Evolutionary conservation across 768 basidiomycete species (phyloP).

Genomic region (Sporobolomyces phaffii): DNA sequence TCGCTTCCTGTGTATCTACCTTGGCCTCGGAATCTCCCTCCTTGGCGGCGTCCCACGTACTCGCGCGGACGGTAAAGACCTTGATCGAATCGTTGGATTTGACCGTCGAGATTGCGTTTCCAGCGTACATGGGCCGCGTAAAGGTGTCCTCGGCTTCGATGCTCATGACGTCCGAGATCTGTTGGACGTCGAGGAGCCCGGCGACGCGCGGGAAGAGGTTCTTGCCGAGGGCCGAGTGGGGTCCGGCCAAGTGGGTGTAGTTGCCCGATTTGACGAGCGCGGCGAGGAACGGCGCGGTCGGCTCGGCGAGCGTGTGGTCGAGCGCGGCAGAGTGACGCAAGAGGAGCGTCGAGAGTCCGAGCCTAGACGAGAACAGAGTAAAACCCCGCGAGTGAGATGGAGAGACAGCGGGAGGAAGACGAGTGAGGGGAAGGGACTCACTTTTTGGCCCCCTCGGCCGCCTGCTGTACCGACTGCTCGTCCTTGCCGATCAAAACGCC

Average conservation of each 20-base stretch:
- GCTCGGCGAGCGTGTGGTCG: conserved; percentile 64
- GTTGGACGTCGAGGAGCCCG: conserved; percentile 78
- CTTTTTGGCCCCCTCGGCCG: conserved; percentile 76
- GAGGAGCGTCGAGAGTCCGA: conserved; percentile 56
- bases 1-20: conserved; percentile 52
- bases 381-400: not conserved
- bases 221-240: conserved; percentile 87
- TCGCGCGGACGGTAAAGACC: conserved; percentile 88
- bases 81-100: conserved; percentile 74
- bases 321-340: conserved; percentile 68
- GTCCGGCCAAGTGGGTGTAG: conserved; percentile 86
- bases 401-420: too few species aligned
- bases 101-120: conserved; percentile 92
- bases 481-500: conserved; percentile 66
- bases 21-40: conserved; percentile 47
- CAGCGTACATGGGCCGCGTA: conserved; percentile 92
- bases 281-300: conserved; percentile 73
- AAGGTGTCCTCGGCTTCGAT: conserved; percentile 70
- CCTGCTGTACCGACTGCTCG: conserved; percentile 57
- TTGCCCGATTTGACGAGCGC: conserved; percentile 52
- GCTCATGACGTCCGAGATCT: conserved; percentile 83
- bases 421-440: conserved; percentile 45
- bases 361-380: conserved; percentile 30
- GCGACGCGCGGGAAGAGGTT: conserved; percentile 88
- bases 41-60: conserved; percentile 67